Conservation (phyloP, 371 early-diverging fungal genomes). For the Mortierella sp. region DNA sequence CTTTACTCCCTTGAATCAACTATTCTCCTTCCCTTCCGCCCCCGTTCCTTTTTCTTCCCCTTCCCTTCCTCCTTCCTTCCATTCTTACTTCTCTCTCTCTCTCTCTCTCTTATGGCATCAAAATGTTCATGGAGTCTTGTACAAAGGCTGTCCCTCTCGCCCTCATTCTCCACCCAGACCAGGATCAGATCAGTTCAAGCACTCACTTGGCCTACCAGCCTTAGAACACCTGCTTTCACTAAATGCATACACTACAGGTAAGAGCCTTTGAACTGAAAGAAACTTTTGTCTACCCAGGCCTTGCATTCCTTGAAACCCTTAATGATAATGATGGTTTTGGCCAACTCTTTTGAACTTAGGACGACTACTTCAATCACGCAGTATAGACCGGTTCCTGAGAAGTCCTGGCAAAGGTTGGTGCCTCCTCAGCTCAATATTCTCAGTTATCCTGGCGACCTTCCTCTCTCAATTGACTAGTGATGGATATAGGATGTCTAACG, state of each 20-base stretch:
- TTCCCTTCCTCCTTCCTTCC: too few species aligned
- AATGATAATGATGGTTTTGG: too few species aligned
- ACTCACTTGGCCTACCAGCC: conserved; percentile 7
- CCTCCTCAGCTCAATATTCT: too few species aligned
- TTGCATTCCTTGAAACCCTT: too few species aligned
- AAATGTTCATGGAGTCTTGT: conserved; percentile 40
- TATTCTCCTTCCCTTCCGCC: not conserved
- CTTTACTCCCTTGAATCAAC: not conserved
- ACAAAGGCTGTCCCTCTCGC: conserved; percentile 18
- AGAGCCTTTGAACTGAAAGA: not conserved
- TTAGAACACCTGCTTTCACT: conserved; percentile 5
- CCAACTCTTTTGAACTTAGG: not conserved
- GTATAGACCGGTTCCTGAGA: conserved; percentile 12
- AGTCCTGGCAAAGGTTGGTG: conserved; percentile 30
- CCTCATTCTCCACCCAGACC: conserved; percentile 4
- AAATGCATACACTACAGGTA: conserved; percentile 24
- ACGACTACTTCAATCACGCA: conserved; percentile 11
- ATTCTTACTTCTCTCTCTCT: not conserved
- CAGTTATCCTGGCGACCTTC: not conserved
- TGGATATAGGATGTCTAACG: not conserved
- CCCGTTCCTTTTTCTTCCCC: not conserved
- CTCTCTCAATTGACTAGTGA: not conserved
- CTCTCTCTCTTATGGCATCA: conserved; percentile 15
- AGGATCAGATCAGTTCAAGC: conserved; percentile 20
- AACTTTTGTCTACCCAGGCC: too few species aligned